Evolutionary conservation across 2,329 filamentous ascomycete species (phyloP), one percentile per base, ranked within the genome.

Genomic region (Exophiala xenobiotica): DNA sequence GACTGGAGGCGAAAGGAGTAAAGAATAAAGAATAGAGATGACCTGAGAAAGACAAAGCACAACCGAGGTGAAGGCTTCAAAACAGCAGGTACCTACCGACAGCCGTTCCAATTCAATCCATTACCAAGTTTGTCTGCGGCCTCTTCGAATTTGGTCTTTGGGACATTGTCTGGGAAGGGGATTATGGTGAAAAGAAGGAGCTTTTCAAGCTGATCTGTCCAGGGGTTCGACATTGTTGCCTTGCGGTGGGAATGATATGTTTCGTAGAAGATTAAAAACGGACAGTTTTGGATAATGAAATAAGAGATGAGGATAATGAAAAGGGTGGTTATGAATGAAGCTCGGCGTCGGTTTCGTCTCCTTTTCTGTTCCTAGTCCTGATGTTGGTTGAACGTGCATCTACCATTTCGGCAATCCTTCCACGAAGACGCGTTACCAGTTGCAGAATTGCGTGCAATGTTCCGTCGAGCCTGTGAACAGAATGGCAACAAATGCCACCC

Each of bases 191-290:
- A 44, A 12, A 58, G 55, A 14, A 58, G 41, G 12, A 46, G 31
- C 37, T 52, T 55, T 37, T 58, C 55, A 3, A 46, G 26, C 9
- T 46, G 6, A 9, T 53, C 45, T n/a, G 45, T 47, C 54, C 54
- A 57, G 12, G 20, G 8, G 31, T 23, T 31, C 16, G 47, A 22
- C 52, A 54, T 54, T 41, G 24, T 50, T 47, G 16, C 24, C 29
- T 14, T 29, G 8, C n/a, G 14, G 12, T 16, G 6, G 20, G 6
- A 14, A 4, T 18, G 18, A n/a, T n/a, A n/a, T n/a, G n/a, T n/a
- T n/a, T n/a, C n/a, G n/a, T n/a, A n/a, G n/a, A n/a, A n/a, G n/a
- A n/a, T n/a, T n/a, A n/a, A n/a, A n/a, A n/a, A n/a, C n/a, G n/a
- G n/a, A n/a, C n/a, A n/a, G n/a, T n/a, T n/a, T n/a, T n/a, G n/a